Evolutionary conservation across 2,329 filamentous ascomycete genomes (phyloP).

Genomic region (Podosphaera leucotricha): DNA sequence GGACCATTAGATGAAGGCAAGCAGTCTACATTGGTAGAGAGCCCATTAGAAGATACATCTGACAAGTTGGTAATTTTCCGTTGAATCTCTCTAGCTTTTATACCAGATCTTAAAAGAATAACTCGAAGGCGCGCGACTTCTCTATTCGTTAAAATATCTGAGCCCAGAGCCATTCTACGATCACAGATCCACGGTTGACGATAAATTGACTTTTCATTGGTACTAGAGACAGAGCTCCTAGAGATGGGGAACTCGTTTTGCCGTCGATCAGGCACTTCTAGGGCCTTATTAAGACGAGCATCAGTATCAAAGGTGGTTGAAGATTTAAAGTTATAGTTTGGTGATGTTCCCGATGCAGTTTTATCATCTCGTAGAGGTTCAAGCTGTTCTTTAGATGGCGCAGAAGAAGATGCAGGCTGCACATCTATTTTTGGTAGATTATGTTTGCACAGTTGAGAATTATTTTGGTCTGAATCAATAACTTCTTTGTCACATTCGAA

Average conservation of each 20-base stretch:
- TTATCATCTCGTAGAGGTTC: slow-evolving; percentile 6
- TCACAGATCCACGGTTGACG: slow-evolving; percentile 29
- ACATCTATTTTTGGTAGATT: slow-evolving; percentile 21
- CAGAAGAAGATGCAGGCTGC: slow-evolving; percentile 14
- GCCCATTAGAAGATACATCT: slow-evolving; percentile 7
- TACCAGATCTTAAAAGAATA: slow-evolving; percentile 60
- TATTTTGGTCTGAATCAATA: not conserved
- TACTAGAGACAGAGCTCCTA: slow-evolving; percentile 20
- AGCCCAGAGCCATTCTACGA: slow-evolving; percentile 18
- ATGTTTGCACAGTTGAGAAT: not conserved
- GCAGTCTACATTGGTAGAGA: slow-evolving; percentile 7
- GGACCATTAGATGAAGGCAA: slow-evolving; percentile 7
- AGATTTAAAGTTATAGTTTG: slow-evolving; percentile 6
- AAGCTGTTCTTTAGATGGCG: slow-evolving; percentile 9
- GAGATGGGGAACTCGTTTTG: slow-evolving; percentile 20
- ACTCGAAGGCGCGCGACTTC: slow-evolving; percentile 62
- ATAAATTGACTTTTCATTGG: slow-evolving; percentile 1
- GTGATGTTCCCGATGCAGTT: slow-evolving; percentile 11
- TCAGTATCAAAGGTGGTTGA: slow-evolving; percentile 10
- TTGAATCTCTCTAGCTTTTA: slow-evolving; percentile 66
- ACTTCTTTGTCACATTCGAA: slow-evolving; percentile 12
- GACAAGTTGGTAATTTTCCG: slow-evolving; percentile 20
- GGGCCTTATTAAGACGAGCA: slow-evolving; percentile 15
- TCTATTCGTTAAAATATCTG: slow-evolving; percentile 30
- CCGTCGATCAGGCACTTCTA: slow-evolving; percentile 15